Evolutionary conservation across 371 early-diverging fungal species (phyloP), one percentile per base, ranked within the genome.

Genomic region (Apophysomyces sp.): DNA sequence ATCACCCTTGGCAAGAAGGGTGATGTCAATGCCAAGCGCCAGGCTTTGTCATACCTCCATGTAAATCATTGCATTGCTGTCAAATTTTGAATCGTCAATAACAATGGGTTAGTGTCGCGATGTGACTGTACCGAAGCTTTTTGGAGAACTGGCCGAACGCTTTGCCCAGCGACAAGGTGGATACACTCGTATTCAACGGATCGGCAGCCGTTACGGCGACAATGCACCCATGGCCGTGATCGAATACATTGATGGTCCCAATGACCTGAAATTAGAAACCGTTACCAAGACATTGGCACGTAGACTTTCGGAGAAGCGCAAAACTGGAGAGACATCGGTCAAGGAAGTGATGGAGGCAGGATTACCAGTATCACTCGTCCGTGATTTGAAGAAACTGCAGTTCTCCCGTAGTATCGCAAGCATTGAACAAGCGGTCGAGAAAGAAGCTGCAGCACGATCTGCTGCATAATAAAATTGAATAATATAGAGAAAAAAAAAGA

Each of bases 181-280:
- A 24, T 98, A 95, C 78, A 94, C 95, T 13, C 92, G 98, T 24
- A 81, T 98, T 52, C 84, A 89, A 64, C 84, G 87, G 58, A 81
- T 89, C 61, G 97, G 96, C 34, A 86, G 77, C 73, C 86, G 93
- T 52, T 86, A 87, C 39, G 88, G 90, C 36, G 98, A 97, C 76
- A 85, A 91, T 60, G 95, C 96, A 3, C 94, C 94, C 3, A 88
- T 92, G 81, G 96, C 97, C 6, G 86, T 96, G 60, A 88, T 98
- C 52, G 97, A 97, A 76, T 90, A 84, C 61, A 82, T 89, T 61
- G 89, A 86, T 59, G 86, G 83, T 39, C 83, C 85, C 7, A 75
- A 73, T 28, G 89, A 89, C 60, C 55, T 86, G 40, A 83, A 82
- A 72, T 77, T 77, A 55, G 80, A 78, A 52, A 61, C 79, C 62